Evolutionary conservation across 2,329 filamentous ascomycete species (phyloP).

Genomic region (Rhinocladiella mackenziei): DNA sequence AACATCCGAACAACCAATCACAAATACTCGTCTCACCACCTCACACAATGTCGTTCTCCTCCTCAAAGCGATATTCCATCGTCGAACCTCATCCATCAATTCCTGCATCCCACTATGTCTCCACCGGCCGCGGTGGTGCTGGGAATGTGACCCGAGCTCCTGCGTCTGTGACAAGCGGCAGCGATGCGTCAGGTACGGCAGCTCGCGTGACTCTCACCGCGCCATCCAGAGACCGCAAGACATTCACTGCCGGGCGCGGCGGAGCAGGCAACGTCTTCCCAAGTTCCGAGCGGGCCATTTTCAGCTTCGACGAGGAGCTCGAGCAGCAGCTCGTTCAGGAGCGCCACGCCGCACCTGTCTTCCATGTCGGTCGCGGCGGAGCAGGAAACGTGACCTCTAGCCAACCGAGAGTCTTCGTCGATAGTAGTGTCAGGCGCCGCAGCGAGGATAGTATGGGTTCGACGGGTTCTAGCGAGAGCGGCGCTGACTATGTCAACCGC

Average conservation of each 20-base stretch:
- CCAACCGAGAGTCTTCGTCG: background rate
- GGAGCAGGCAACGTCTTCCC: constrained; percentile 55
- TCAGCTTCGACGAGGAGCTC: constrained; percentile 65
- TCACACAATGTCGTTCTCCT: constrained; percentile 32
- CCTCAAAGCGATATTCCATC: constrained; percentile 48
- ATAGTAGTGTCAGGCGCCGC: constrained; percentile 3
- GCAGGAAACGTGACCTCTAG: constrained; percentile 47
- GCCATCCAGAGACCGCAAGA: constrained; percentile 36
- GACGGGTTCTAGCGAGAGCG: constrained; percentile 23
- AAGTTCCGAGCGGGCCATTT: constrained; percentile 53
- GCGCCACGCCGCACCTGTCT: constrained; percentile 55
- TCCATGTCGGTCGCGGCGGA: constrained; percentile 61
- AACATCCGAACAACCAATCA: constrained; percentile 15
- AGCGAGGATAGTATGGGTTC: constrained; percentile 16
- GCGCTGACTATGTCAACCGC: constrained; percentile 28
- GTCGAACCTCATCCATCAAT: constrained; percentile 60
- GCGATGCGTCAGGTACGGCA: constrained; percentile 44
- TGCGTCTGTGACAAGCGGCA: constrained; percentile 48
- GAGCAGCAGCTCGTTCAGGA: constrained; percentile 53
- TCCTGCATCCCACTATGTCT: constrained; percentile 44
- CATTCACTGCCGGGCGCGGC: constrained; percentile 49
- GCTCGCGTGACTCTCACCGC: constrained; percentile 19
- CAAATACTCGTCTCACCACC: constrained; percentile 25
- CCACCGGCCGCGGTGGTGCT: constrained; percentile 59
- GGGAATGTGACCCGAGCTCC: constrained; percentile 58